Evolutionary conservation across 1,284 basidiomycete species (phyloP).

Genomic region (Malassezia cuniculi): DNA sequence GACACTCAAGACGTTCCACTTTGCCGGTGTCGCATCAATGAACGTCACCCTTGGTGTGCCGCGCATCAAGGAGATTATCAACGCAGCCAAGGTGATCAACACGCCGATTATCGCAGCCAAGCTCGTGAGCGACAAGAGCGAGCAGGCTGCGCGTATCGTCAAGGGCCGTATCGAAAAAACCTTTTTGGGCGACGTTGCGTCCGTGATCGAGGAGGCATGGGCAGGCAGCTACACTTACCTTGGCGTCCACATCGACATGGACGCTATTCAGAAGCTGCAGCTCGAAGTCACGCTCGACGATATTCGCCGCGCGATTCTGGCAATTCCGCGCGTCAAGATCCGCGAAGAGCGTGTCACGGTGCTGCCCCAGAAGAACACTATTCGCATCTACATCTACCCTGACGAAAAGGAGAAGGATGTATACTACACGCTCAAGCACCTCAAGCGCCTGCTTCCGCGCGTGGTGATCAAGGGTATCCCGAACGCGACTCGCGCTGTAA

Average conservation of each 20-base stretch:
- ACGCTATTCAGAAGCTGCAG: constrained; percentile 80
- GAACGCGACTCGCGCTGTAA: constrained; percentile 34
- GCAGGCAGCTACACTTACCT: constrained; percentile 81
- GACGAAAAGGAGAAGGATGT: constrained; percentile 61
- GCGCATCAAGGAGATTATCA: constrained; percentile 99
- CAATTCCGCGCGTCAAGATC: constrained; percentile 79
- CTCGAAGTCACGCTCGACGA: constrained; percentile 86
- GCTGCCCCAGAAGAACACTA: constrained; percentile 54
- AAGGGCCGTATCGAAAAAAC: constrained; percentile 95
- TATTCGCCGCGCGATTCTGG: constrained; percentile 80
- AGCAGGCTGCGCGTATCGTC: constrained; percentile 86
- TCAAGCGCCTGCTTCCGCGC: constrained; percentile 38
- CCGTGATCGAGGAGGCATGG: constrained; percentile 91
- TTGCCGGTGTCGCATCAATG: constrained; percentile 99
- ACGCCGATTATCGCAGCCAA: constrained; percentile 97
- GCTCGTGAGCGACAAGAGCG: constrained; percentile 58
- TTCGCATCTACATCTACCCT: constrained; percentile 62
- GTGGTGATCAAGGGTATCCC: constrained; percentile 43
- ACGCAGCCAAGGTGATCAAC: constrained; percentile 88
- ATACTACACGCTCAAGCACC: constrained; percentile 37
- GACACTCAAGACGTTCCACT: constrained; percentile 99
- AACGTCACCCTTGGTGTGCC: constrained; percentile 98
- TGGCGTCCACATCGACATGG: constrained; percentile 79
- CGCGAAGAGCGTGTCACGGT: constrained; percentile 54
- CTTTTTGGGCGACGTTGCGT: constrained; percentile 78